These are phyloP conservation scores for Debaryomyces subglobosus DNA, from an alignment of 1,139 yeast species.

Conservation along the genomic window DNA sequence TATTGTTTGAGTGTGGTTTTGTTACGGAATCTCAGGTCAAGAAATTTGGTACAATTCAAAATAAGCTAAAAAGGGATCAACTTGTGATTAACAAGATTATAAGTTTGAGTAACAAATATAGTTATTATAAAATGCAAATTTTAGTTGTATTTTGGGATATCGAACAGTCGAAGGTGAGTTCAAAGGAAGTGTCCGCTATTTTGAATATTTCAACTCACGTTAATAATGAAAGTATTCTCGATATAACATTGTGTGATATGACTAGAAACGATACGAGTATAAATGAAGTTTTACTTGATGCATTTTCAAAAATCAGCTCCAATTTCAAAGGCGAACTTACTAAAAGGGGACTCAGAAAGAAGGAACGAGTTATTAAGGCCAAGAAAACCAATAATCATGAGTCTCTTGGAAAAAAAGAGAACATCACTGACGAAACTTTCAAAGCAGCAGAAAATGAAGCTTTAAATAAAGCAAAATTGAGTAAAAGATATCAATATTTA, in stretches of 20 bases:
- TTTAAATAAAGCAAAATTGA: slow-evolving; percentile 33
- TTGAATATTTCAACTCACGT: slow-evolving; percentile 21
- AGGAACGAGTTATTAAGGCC: slow-evolving; percentile 12
- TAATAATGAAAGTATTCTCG: slow-evolving; percentile 18
- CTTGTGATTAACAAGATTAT: slow-evolving; percentile 41
- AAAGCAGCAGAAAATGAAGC: slow-evolving; percentile 12
- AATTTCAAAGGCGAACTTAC: slow-evolving; percentile 36
- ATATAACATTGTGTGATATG: slow-evolving; percentile 41
- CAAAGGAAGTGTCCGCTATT: slow-evolving; percentile 19
- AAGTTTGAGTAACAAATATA: slow-evolving; percentile 37
- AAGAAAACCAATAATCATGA: slow-evolving; percentile 1
- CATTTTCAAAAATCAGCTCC: slow-evolving; percentile 26
- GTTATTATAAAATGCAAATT: slow-evolving; percentile 39
- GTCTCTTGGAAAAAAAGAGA: slow-evolving; percentile 11
- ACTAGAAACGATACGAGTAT: slow-evolving; percentile 29
- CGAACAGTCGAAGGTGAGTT: slow-evolving; percentile 21
- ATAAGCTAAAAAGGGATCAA: slow-evolving; percentile 40
- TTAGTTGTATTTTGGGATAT: slow-evolving; percentile 45
- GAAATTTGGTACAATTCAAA: slow-evolving; percentile 20
- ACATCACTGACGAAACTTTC: slow-evolving; percentile 4
- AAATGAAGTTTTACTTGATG: slow-evolving; percentile 29
- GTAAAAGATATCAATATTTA: slow-evolving; percentile 38
- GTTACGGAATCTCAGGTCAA: slow-evolving; percentile 18
- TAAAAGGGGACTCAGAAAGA: slow-evolving; percentile 31
- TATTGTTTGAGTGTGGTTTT: slow-evolving; percentile 53